Conservation (phyloP, 1,139 yeast species). For the Sugiyamaella novakii region DNA sequence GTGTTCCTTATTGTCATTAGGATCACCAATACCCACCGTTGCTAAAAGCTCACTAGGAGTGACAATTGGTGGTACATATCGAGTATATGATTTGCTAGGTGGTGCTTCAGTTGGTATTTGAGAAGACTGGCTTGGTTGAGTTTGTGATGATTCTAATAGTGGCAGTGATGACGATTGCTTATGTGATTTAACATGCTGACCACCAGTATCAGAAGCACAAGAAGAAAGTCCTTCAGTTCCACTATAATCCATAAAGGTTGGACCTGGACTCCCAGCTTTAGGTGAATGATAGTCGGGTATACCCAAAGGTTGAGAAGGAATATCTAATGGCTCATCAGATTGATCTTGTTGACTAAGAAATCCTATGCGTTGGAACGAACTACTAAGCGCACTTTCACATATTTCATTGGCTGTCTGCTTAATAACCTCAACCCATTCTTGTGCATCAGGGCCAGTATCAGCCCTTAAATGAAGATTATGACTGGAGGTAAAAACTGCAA, state of each 20-base stretch:
- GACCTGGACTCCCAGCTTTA: conserved; percentile 17
- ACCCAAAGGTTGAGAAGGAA: conserved; percentile 2
- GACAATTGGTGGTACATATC: conserved; percentile 6
- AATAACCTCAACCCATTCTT: conserved; percentile 48
- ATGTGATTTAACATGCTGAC: not conserved
- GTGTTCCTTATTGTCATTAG: conserved; percentile 39
- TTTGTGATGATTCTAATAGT: not conserved
- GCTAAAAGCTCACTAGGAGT: conserved; percentile 14
- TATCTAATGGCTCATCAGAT: conserved; percentile 1
- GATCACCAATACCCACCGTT: conserved; percentile 14
- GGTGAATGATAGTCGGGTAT: conserved; percentile 1
- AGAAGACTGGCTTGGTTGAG: conserved; percentile 2
- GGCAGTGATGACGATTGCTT: not conserved
- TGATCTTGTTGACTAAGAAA: conserved; percentile 11
- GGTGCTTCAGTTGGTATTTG: conserved; percentile 10
- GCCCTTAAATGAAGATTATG: conserved; percentile 51
- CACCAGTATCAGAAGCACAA: conserved; percentile 19
- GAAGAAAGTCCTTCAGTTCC: conserved; percentile 25
- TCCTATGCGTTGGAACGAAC: conserved; percentile 33
- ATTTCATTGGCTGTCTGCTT: conserved; percentile 40
- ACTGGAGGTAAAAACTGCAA: conserved; percentile 48
- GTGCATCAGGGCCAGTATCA: conserved; percentile 42
- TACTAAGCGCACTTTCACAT: conserved; percentile 31
- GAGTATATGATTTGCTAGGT: not conserved
- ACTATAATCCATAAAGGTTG: conserved; percentile 19